Conservation (phyloP, 2,329 filamentous ascomycete species). For the Bipolaris gigantea region DNA sequence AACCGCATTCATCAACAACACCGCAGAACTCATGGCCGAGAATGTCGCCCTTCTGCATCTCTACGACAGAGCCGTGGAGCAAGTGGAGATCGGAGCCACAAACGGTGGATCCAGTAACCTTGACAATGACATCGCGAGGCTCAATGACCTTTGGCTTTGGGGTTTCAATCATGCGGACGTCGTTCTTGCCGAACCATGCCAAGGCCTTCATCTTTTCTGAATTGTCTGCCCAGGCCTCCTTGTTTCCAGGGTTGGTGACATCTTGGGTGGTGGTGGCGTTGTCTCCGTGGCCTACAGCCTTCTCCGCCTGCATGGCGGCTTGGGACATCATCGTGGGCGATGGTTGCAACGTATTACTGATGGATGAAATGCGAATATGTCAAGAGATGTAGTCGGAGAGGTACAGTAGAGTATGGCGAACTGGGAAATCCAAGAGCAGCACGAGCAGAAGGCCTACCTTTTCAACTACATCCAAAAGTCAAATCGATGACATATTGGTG, state of each 20-base stretch:
- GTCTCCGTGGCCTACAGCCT: conserved; percentile 67
- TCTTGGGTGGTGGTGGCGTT: conserved; percentile 70
- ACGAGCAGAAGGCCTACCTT: conserved; percentile 13
- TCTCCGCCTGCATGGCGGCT: conserved; percentile 69
- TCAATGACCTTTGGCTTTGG: conserved; percentile 74
- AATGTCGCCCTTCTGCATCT: conserved; percentile 56
- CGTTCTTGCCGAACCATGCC: conserved; percentile 80
- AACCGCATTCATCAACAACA: conserved; percentile 52
- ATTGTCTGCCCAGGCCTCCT: conserved; percentile 48
- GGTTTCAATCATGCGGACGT: conserved; percentile 69
- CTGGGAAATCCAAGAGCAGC: not conserved
- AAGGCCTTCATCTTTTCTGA: conserved; percentile 75
- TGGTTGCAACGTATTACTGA: conserved; percentile 7
- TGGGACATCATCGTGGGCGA: conserved; percentile 40
- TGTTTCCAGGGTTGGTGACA: conserved; percentile 62
- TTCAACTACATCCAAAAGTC: conserved; percentile 15
- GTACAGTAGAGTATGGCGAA: not conserved
- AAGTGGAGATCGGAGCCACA: conserved; percentile 65
- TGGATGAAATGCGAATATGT: not conserved
- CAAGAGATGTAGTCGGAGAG: not conserved
- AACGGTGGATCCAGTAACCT: conserved; percentile 68
- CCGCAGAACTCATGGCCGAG: conserved; percentile 58
- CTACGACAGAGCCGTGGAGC: conserved; percentile 52
- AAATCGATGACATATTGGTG: conserved; percentile 30
- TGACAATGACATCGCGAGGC: conserved; percentile 75